Base-by-base conservation (phyloP, 208 protist species). In the Leishmania tropica region DNA sequence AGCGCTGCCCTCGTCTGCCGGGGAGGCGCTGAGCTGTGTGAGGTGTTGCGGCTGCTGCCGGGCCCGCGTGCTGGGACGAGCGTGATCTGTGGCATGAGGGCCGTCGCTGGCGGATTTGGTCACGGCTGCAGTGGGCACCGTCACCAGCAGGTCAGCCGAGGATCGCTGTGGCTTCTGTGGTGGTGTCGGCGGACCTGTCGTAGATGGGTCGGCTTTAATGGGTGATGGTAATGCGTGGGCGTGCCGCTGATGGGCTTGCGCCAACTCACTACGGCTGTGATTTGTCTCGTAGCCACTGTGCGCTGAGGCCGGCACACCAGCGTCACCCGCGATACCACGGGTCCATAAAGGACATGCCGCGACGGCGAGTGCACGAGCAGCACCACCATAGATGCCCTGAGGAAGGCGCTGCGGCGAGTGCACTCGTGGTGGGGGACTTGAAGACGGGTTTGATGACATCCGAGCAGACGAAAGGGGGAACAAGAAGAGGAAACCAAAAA, bases 361-460 rank as follows among this genome's bases (percentile, higher is more conserved):
- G 24, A 37, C 42, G 48, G 71, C 28, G 31, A 35, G n/a, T 17
- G n/a, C 11, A 8, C 11, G 6, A 56, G 71, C 47, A 53, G 47
- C 28, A 56, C 42, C n/a, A 54, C 68, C 76, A 24, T 72, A 51
- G 10, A 62, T 70, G 42, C 54, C 54, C 58, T 73, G 65, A 35
- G 76, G 76, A 24, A 75, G 81, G 28, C 53, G 31, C 62, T 81
- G 81, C 47, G 76, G 77, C 37, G 81, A 81, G 56, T 64, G 60
- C 31, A 78, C 76, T 4, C 58, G 76, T 48, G 65, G 71, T 60
- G 83, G 78, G 28, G 45, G 65, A 64, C 4, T 51, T 31, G 71
- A 42, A 53, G 58, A 17, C 11, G 71, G 47, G 51, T 78, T 85
- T 2, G 58, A 78, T 21, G 81, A 28, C 81, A 85, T 85, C 42